Evolutionary conservation across 305 asterid species (phyloP).

Genomic region (Fraxinus albicans): DNA sequence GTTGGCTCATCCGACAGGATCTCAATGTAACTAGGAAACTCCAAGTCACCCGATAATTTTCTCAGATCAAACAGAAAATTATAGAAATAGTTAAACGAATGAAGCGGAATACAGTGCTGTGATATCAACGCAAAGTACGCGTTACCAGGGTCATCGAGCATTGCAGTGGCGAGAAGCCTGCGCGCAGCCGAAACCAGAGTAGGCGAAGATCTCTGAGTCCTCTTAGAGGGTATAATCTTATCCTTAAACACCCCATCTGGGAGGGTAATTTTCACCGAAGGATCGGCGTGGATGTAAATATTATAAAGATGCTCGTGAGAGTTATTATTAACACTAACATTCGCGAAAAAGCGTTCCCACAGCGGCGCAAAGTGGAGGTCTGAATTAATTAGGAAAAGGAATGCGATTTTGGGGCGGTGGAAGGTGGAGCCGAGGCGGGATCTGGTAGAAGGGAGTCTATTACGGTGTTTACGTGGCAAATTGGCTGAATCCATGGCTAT

Average conservation of each 20-base stretch:
- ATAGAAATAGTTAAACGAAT: constrained; percentile 62
- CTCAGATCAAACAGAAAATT: constrained; percentile 47
- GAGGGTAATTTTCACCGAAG: constrained; percentile 40
- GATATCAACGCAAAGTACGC: constrained; percentile 68
- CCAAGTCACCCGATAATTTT: constrained; percentile 37
- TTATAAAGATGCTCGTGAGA: constrained; percentile 46
- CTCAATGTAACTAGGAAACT: constrained; percentile 72
- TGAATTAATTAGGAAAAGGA: constrained; percentile 71
- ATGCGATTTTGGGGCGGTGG: constrained; percentile 72
- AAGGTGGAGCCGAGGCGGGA: constrained; percentile 48
- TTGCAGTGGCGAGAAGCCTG: constrained; percentile 77
- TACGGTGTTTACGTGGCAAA: constrained; percentile 32
- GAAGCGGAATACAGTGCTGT: constrained; percentile 80
- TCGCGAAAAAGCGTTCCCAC: constrained; percentile 66
- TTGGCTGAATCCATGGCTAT: constrained; percentile 53
- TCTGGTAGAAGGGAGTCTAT: constrained; percentile 50
- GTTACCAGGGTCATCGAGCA: constrained; percentile 73
- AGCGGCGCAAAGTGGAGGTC: constrained; percentile 67
- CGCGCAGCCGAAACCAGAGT: constrained; percentile 86
- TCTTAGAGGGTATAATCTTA: constrained; percentile 53
- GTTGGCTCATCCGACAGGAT: constrained; percentile 47
- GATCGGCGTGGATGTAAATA: constrained; percentile 85
- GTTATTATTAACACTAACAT: constrained; percentile 20
- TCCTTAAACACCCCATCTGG: constrained; percentile 61
- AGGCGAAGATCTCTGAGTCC: constrained; percentile 68